Evolutionary conservation across 2,329 filamentous ascomycete genomes (phyloP).

Genomic region (Cladosporium halotolerans): DNA sequence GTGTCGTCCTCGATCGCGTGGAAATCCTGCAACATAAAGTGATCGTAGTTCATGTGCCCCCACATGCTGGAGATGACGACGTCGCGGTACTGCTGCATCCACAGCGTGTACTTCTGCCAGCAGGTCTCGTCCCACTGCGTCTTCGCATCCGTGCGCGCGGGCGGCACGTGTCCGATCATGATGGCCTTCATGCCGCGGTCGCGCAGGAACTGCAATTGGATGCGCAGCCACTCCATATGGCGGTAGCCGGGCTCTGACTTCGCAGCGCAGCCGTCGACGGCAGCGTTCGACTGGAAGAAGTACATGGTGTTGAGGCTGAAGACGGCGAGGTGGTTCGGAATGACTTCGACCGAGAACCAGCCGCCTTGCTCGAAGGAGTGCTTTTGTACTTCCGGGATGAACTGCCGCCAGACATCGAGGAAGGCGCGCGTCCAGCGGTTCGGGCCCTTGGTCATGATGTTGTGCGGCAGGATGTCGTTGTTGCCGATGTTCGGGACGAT

Average conservation of each 20-base stretch:
- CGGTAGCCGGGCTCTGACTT: constrained; percentile 82
- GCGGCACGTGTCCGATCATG: constrained; percentile 87
- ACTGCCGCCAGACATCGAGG: constrained; percentile 69
- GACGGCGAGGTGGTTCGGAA: constrained; percentile 76
- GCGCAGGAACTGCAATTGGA: constrained; percentile 79
- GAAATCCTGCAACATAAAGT: constrained; percentile 88
- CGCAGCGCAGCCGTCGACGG: constrained; percentile 79
- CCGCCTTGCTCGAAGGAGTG: constrained; percentile 89
- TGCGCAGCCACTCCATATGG: constrained; percentile 91
- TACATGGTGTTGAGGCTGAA: constrained; percentile 88
- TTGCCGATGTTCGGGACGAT: constrained; percentile 90
- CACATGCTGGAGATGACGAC: constrained; percentile 74
- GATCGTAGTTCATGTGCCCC: constrained; percentile 98
- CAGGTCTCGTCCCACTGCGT: constrained; percentile 91
- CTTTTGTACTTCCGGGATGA: constrained; percentile 87
- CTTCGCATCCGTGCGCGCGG: constrained; percentile 78
- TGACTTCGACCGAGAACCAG: constrained; percentile 91
- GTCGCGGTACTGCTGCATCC: constrained; percentile 85
- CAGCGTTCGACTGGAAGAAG: constrained; percentile 88
- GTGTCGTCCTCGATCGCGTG: constrained; percentile 62
- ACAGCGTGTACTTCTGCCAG: constrained; percentile 95
- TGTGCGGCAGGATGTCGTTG: constrained; percentile 96
- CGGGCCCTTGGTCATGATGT: constrained; percentile 79
- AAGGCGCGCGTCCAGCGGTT: constrained; percentile 80
- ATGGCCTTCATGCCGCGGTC: constrained; percentile 88